Base-by-base conservation (phyloP, 2,329 filamentous ascomycete genomes). In the Fusarium oxysporum region DNA sequence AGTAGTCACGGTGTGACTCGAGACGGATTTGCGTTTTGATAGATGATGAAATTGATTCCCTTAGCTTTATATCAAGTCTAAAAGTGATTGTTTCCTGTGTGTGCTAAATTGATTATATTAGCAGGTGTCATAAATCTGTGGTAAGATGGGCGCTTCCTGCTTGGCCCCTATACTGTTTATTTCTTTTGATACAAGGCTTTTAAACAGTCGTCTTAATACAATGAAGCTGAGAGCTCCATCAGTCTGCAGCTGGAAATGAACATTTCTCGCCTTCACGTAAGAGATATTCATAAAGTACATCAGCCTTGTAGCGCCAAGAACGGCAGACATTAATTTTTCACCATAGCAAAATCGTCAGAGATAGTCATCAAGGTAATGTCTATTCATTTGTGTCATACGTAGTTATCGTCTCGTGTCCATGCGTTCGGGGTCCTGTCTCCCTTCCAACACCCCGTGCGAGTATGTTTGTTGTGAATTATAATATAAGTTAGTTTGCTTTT, bases 21-120 rank as follows among this genome's bases (percentile, higher is more conserved):
- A 73, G 54, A 71, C 54, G 66, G 73, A 72, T 72, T 65, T 72
- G 64, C 62, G 63, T 62, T 71, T 77, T 78, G 74, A 79, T 79
- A 79, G 78, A 79, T 76, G 75, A 75, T 72, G 77, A 76, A 78
- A 78, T 79, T 78, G 78, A 79, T 78, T 78, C 74, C 63, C 73
- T 72, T 71, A 71, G 68, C 43, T 65, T 66, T 62, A 71, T 68
- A 21, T 38, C 32, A 35, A 32, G 21, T 10, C 23, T 35, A n/a
- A 50, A 30, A 43, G 32, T 51, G 53, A 37, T 21, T n/a, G n/a
- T 43, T 35, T 33, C 14, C 19, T 11, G 30, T 35, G 45, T 32
- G 25, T 35, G 8, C 17, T 48, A n/a, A 35, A 25, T 44, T 23
- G 21, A 19, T 32, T 43, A 4, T 19, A 8, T 30, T 13, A n/a